Base-by-base conservation (phyloP, 2,329 filamentous ascomycete species). In the Arthroderma sp. region DNA sequence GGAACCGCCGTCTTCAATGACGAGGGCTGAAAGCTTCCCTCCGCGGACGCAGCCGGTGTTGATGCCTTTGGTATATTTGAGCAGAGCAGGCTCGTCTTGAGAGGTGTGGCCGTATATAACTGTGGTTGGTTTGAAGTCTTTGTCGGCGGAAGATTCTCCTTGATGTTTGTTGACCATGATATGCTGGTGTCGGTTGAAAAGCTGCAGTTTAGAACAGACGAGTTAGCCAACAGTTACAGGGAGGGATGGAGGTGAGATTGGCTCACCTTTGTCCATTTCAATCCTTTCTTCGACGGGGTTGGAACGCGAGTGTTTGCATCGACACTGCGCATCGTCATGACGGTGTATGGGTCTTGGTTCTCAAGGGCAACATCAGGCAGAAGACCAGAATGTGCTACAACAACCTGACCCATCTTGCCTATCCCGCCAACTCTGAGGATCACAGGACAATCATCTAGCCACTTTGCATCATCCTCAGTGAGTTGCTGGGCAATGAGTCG, bases 251-350 rank as follows among this genome's bases (percentile, higher is more conserved):
- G 15, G 36, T 29, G 10, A 27, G 38, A 45, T 47, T 38, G 22
- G 45, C 53, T 53, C 51, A 72, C 65, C 54, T 80, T 74, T 42
- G 78, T 72, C 86, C 86, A 93, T 9, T 74, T 73, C 31, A 74
- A 70, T 42, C 81, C 82, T 4, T 59, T 63, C 43, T 54, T 63
- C 50, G 55, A 69, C 50, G 67, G 66, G 43, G 68, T 76, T 3
- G 78, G 79, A 8, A 76, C 65, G 48, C 77, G 72, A 7, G 76
- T 79, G 7, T 71, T 65, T 11, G 79, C 72, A 53, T 83, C 72
- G 44, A 94, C 75, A 5, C 80, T 84, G 46, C 87, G 79, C 85
- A 98, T 93, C 58, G 86, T 91, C 87, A 95, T 95, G 36, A 84
- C 83, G 42, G 82, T 80, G 61, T 77, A 80, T 0, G 87, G 82